Conservation (phyloP, 345 rosid species). For the Boechera retrofracta region DNA sequence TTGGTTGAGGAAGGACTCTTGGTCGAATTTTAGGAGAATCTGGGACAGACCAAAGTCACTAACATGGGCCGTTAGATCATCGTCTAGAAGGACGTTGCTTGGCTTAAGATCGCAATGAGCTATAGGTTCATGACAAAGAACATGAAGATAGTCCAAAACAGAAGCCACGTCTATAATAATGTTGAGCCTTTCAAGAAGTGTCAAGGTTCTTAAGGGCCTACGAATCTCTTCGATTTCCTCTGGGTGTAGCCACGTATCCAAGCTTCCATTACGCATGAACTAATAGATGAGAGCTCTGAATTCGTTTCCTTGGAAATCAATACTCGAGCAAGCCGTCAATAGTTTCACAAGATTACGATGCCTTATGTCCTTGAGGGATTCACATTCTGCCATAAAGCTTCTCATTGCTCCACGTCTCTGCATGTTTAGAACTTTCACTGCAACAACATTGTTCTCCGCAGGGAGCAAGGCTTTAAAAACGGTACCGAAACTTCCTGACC, state of each 20-base stretch:
- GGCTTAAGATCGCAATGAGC: constrained; percentile 45
- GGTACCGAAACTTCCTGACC: constrained; percentile 40
- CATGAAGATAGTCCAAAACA: constrained; percentile 37
- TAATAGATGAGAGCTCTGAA: constrained; percentile 59
- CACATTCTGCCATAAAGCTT: constrained; percentile 58
- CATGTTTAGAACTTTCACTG: constrained; percentile 53
- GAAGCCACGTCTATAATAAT: constrained; percentile 44
- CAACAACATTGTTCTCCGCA: constrained; percentile 22
- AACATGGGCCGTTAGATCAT: constrained; percentile 34
- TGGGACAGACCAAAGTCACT: constrained; percentile 46
- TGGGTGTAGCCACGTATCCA: constrained; percentile 54
- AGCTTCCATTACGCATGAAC: constrained; percentile 57
- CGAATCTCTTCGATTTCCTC: constrained; percentile 21
- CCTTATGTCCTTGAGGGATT: constrained; percentile 48
- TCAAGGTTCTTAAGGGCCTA: constrained; percentile 31
- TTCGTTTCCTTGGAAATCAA: constrained; percentile 52
- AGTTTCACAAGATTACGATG: constrained; percentile 61
- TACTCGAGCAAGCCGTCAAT: constrained; percentile 56
- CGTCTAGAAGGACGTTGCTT: constrained; percentile 37
- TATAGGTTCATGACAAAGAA: constrained; percentile 25
- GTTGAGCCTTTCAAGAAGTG: constrained; percentile 45
- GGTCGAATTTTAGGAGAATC: constrained; percentile 28
- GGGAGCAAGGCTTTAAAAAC: constrained; percentile 39
- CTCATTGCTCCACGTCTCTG: constrained; percentile 48
- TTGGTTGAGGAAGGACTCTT: constrained; percentile 6